Base-by-base conservation (phyloP, 2,329 filamentous ascomycete genomes). In the Ophiostoma himal-ulmi region DNA sequence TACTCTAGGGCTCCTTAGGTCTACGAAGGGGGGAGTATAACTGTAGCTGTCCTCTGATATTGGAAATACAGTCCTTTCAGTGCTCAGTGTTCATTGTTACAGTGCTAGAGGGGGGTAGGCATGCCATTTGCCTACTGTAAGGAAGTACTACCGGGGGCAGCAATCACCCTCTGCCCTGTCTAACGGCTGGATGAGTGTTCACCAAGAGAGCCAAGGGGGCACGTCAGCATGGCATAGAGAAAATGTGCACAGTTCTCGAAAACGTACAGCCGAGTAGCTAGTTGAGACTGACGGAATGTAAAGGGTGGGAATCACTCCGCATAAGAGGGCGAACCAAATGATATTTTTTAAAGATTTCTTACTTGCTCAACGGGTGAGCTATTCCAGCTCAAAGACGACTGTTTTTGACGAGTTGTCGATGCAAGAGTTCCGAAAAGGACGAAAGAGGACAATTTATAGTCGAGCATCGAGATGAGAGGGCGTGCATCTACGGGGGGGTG, bases 341-440 rank as follows among this genome's bases (percentile, higher is more conserved):
- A 14, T 11, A 6, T 36, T 14, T 20, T 36, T 14, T 6, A 10
- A 11, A n/a, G 34, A 26, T 17, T 62, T 30, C 8, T 5, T 17
- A 10, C 30, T 36, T n/a, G 30, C 3, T n/a, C 8, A 14, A 20
- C 2, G 5, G 7, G 20, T 6, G 30, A 36, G 60, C 34, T n/a
- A 64, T 64, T 64, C 60, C 10, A 7, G 14, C 20, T 22, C 60
- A 64, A 64, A 64, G 30, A 64, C 7, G 17, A 10, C 11, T 64
- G 60, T 36, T 64, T 64, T 37, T 37, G 30, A 39, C 60, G 17
- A 64, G 10, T 64, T 64, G 17, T 37, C 34, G 30, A 64, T 36
- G 60, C 60, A 64, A 64, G 39, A 64, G 60, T 64, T 64, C 60
- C 60, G 60, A 64, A 64, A 17, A n/a, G 30, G 26, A 64, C 34